These are phyloP conservation scores for Tolypocladium paradoxum DNA, from an alignment of 2,329 filamentous ascomycete species.

Conservation along the genomic window DNA sequence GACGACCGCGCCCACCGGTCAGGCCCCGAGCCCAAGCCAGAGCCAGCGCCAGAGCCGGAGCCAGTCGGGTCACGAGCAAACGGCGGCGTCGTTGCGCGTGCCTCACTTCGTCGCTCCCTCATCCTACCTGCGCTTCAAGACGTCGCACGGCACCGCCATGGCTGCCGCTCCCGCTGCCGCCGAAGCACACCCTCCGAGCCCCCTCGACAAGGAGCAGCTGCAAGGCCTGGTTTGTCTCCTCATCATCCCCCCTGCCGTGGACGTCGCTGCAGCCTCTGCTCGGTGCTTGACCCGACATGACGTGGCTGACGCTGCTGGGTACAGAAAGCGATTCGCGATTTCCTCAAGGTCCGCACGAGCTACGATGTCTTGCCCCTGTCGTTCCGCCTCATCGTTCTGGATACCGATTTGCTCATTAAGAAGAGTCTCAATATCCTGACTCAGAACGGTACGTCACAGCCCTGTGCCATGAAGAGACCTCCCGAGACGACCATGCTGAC, in stretches of 20 bases:
- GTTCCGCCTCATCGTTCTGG: conserved; percentile 90
- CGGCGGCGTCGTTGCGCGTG: conserved; percentile 17
- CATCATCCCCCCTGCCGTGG: neutral
- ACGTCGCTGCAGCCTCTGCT: neutral
- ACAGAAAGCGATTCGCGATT: conserved; percentile 85
- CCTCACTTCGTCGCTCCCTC: conserved; percentile 50
- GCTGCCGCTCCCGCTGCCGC: conserved; percentile 12
- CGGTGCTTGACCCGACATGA: neutral
- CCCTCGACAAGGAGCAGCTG: conserved; percentile 65
- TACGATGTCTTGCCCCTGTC: conserved; percentile 96
- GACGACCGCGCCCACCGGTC: neutral
- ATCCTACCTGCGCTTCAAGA: conserved; percentile 40
- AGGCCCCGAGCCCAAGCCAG: neutral
- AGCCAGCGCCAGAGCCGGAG: too few relatives aligned
- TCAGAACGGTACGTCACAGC: conserved; percentile 66
- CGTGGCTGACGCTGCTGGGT: conserved; percentile 7
- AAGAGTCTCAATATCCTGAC: conserved; percentile 93
- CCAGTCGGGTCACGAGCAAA: conserved; percentile 2
- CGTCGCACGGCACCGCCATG: conserved; percentile 23
- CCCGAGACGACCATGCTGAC: neutral
- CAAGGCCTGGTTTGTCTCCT: conserved; percentile 55
- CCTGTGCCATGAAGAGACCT: neutral
- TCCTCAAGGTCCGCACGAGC: conserved; percentile 89
- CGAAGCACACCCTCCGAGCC: conserved; percentile 37
- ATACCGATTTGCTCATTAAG: conserved; percentile 89